Percentiles rank a stretch among this genome's conserved stretches.
phyloP scores from a whole-genome alignment of 2,329 filamentous ascomycete species.

The Colletotrichum higginsianum region DNA sequence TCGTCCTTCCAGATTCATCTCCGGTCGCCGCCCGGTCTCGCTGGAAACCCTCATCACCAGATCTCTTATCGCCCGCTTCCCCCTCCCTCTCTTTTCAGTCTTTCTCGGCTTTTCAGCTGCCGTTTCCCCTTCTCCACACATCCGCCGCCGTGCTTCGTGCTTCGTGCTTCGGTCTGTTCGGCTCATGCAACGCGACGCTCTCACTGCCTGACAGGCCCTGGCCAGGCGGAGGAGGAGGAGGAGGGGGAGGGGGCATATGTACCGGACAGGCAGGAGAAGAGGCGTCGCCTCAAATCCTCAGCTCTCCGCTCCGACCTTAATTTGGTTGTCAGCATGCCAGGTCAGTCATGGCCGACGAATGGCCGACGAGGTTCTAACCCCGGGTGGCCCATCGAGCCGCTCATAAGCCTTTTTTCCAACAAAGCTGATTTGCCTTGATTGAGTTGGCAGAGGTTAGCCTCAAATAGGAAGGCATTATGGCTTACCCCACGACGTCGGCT shows the following conservation, averaged over 20 bases:
- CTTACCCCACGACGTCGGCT: neutral
- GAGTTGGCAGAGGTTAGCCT: constrained; percentile 13
- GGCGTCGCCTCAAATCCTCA: constrained; percentile 9
- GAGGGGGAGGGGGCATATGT: neutral
- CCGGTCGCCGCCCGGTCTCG: constrained; percentile 12
- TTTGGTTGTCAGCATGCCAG: constrained; percentile 13
- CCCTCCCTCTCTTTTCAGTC: neutral
- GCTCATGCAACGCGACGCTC: neutral
- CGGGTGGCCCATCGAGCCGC: neutral
- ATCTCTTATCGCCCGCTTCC: neutral
- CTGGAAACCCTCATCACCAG: neutral
- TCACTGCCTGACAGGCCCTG: neutral
- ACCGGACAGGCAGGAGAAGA: neutral
- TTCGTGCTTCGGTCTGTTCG: neutral
- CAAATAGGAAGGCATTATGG: constrained; percentile 25
- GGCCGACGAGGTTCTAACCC: neutral
- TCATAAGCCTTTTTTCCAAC: neutral
- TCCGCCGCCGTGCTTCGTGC: neutral
- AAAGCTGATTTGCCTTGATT: constrained; percentile 1
- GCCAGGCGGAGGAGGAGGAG: neutral
- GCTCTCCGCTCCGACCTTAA: neutral
- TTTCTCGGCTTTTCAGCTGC: no score
- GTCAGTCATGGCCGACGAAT: constrained; percentile 10
- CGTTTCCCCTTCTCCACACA: neutral
- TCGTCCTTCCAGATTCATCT: constrained; percentile 27